Percentiles rank a stretch among this genome's conserved stretches.
These are phyloP conservation scores for Centrapalus pauciflorus DNA, from an alignment of 129 eudicot species.

Conservation along the genomic window DNA sequence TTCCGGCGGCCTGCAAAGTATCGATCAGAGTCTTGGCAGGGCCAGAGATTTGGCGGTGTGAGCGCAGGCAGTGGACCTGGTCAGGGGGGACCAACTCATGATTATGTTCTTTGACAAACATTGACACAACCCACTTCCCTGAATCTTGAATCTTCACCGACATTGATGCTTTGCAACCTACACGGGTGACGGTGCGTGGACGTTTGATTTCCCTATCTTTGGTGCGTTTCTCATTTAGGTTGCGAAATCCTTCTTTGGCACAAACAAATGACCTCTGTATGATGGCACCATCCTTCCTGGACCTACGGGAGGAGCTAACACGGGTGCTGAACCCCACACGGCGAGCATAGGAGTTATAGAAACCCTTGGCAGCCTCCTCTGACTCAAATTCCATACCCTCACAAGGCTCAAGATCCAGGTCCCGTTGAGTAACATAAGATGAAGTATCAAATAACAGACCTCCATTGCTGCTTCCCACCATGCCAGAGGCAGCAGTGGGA, in stretches of 20 bases:
- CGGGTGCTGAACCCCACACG: conserved; percentile 61
- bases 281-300: conserved; percentile 56
- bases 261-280: conserved; percentile 58
- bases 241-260: conserved; percentile 56
- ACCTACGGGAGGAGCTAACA: conserved; percentile 59
- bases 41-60: conserved; percentile 57
- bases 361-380: conserved; percentile 62
- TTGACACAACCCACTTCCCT: conserved; percentile 50
- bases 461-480: conserved; percentile 1
- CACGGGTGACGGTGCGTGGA: conserved; percentile 50
- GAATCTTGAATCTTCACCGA: conserved; percentile 53
- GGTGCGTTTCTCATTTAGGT: conserved; percentile 50
- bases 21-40: conserved; percentile 60
- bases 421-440: conserved; percentile 22
- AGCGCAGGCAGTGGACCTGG: conserved; percentile 52
- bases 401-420: conserved; percentile 47
- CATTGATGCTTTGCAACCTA: conserved; percentile 54
- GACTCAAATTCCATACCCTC: conserved; percentile 64
- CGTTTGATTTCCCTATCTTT: conserved; percentile 57
- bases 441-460: conserved; percentile 8
- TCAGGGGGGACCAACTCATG: conserved; percentile 58
- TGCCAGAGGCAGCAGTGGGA: conserved; percentile 15
- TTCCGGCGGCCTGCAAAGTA: conserved; percentile 62
- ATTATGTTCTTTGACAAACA: conserved; percentile 41
- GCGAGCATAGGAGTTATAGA: conserved; percentile 48